Evolutionary conservation across 352 stramenopile genomes (phyloP), one percentile per base, ranked within the genome.

Genomic region (Elongisporangium prolatum): DNA sequence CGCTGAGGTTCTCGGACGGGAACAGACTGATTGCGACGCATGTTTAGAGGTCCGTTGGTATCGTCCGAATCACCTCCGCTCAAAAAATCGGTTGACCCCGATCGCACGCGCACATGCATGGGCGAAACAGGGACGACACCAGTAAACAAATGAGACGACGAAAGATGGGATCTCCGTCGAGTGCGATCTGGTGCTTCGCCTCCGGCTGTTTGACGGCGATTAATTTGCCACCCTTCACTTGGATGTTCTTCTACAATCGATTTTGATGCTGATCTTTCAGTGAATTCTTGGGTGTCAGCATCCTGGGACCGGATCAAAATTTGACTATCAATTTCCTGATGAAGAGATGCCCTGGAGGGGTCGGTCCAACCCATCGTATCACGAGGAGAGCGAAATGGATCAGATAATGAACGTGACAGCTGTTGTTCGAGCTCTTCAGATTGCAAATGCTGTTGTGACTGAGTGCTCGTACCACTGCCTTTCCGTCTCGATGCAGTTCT

Each of bases 371-470:
- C 61, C 25, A 74, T 58, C n/a, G 67, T 61, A 17, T 71, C 67
- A 2, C 66, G 70, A 0, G 77, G 79, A 3, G 79, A 88, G 48
- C 74, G 68, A 48, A 86, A 89, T 13, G 79, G 75, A 24, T 91
- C 82, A 18, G 77, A 88, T 56, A 72, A 78, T 4, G 82, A 91
- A 16, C 80, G 69, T 9, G 78, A 76, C 13, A 89, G 56, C 1
- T 71, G 63, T 0, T 68, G 40, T 9, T 79, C 70, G 1, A 40
- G 28, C 28, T 6, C 28, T 40, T 40, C 28, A 9, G 28, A 40
- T 40, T 40, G 28, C 28, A 2, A 9, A 9, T 40, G 28, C 8
- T 40, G 28, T 40, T 40, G 28, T 9, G 28, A 9, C 14, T 40
- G 56, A 11, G 44, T 63, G 65, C 22, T 63, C 61, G 13, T 75